phyloP scores from a whole-genome alignment of 306 rosid genomes.

The Cucurbita maxima region DNA sequence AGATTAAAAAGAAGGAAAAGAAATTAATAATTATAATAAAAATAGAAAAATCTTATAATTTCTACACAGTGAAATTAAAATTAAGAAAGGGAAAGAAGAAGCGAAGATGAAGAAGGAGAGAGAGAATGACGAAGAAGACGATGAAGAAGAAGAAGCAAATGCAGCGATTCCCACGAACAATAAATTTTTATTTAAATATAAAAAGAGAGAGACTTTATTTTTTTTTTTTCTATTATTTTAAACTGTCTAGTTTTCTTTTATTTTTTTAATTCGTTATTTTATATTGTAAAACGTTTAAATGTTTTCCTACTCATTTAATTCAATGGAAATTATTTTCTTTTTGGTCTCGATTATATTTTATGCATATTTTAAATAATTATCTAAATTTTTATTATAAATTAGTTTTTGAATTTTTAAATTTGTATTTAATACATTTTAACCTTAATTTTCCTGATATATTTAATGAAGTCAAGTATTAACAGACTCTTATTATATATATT shows the following conservation, averaged over 20 bases:
- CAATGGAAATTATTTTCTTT: neutral
- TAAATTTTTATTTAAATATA: neutral
- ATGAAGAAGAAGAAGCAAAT: neutral
- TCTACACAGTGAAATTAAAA: neutral
- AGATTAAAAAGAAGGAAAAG: slow-evolving; percentile 22
- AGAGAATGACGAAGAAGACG: slow-evolving; percentile 2
- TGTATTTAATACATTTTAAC: too few species aligned
- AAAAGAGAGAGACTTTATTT: neutral
- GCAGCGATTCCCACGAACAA: slow-evolving; percentile 4
- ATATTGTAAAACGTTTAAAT: neutral
- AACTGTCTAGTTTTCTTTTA: neutral
- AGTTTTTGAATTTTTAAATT: too few species aligned
- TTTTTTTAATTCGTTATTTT: neutral
- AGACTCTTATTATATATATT: neutral
- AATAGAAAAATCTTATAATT: neutral
- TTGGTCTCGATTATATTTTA: neutral
- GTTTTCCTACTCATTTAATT: neutral
- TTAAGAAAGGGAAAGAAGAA: slow-evolving; percentile 17
- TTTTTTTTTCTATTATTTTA: neutral
- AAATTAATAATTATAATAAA: slow-evolving; percentile 18
- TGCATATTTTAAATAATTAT: neutral
- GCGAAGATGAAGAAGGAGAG: neutral
- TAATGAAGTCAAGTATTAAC: too few species aligned
- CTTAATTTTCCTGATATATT: too few species aligned
- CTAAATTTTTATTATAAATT: too few species aligned